phyloP scores from a whole-genome alignment of 768 basidiomycete genomes.

The Russula sp. region DNA sequence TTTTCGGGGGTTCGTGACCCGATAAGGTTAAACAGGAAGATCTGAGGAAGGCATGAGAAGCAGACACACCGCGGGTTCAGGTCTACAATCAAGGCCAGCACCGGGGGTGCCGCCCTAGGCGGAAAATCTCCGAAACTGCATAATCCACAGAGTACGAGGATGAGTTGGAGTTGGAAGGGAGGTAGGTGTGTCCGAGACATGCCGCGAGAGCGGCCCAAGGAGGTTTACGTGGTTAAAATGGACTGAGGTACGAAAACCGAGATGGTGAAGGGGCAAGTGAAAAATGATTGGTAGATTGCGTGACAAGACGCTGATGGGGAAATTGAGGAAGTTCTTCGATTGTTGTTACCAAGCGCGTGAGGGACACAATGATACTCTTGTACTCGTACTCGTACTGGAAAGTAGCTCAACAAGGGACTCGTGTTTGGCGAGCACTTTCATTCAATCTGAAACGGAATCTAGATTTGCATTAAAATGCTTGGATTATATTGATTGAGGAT shows the following conservation, averaged over 20 bases:
- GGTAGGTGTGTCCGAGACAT: not conserved
- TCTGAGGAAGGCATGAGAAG: slow-evolving; percentile 8
- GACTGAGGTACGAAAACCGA: not conserved
- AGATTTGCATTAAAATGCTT: slow-evolving; percentile 11
- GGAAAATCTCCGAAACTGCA: not conserved
- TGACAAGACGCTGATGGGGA: slow-evolving; percentile 6
- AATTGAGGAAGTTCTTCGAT: slow-evolving; percentile 20
- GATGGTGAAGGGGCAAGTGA: not conserved
- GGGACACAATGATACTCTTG: not conserved
- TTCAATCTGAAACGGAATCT: slow-evolving; percentile 15
- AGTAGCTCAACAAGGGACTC: no score
- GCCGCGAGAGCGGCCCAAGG: not conserved
- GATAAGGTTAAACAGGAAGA: slow-evolving; percentile 25
- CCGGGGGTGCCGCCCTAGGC: not conserved
- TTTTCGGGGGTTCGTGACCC: slow-evolving; percentile 14
- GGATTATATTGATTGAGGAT: slow-evolving; percentile 5
- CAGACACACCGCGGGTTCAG: slow-evolving; percentile 10
- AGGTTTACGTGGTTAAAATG: slow-evolving; percentile 1
- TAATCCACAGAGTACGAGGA: not conserved
- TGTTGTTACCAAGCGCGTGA: not conserved
- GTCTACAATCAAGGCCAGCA: not conserved
- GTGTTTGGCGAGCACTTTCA: no score
- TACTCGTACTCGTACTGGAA: no score
- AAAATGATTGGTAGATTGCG: slow-evolving; percentile 10
- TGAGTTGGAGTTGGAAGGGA: not conserved